phyloP scores from a whole-genome alignment of 352 stramenopile species.

The Aphanomyces invadans region DNA sequence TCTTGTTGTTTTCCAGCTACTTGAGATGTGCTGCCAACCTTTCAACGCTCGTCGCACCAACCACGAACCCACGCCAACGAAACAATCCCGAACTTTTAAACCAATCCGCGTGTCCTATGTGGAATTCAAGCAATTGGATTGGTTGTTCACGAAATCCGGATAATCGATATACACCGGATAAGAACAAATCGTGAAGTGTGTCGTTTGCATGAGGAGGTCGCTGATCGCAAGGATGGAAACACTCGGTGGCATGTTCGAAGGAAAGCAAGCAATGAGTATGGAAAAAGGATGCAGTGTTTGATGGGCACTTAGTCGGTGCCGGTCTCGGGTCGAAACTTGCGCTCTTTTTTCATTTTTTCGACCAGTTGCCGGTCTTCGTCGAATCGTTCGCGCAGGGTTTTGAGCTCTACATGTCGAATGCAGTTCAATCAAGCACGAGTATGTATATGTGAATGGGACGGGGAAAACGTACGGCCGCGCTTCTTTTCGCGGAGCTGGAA shows the following conservation, averaged over 20 bases:
- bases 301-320: slow-evolving; percentile 21
- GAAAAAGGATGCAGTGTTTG: too few relatives aligned
- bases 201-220: too few relatives aligned
- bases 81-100: background rate
- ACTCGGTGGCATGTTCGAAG: too few relatives aligned
- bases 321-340: slow-evolving; percentile 68
- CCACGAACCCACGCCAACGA: slow-evolving; percentile 8
- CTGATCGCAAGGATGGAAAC: too few relatives aligned
- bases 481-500: slow-evolving; percentile 85
- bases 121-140: too few relatives aligned
- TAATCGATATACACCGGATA: background rate
- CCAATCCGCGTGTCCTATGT: too few relatives aligned
- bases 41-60: slow-evolving; percentile 5
- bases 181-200: too few relatives aligned
- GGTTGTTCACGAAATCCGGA: background rate
- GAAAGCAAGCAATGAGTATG: too few relatives aligned
- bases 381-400: slow-evolving; percentile 72
- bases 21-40: slow-evolving; percentile 8
- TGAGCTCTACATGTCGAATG: slow-evolving; percentile 74
- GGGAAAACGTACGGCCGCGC: slow-evolving; percentile 54
- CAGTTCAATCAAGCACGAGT: too few relatives aligned
- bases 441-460: background rate
- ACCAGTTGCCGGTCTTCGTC: slow-evolving; percentile 71
- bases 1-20: slow-evolving; percentile 67
- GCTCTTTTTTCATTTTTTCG: slow-evolving; percentile 75